These are phyloP conservation scores for Prosopis cineraria DNA, from an alignment of 306 rosid species.

Conservation along the genomic window DNA sequence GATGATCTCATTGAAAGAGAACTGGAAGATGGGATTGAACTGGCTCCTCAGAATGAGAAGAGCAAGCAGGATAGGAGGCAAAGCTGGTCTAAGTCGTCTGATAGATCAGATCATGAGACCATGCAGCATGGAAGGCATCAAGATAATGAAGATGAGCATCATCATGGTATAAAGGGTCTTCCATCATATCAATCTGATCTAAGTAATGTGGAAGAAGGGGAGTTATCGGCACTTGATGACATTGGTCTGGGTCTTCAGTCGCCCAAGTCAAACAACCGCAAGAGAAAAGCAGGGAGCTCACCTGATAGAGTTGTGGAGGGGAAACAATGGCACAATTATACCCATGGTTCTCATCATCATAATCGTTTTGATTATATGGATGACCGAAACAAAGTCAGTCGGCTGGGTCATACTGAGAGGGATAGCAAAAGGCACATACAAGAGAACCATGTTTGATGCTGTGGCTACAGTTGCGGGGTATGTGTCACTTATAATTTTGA, in stretches of 20 bases:
- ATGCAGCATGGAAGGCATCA: constrained; percentile 59
- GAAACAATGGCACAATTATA: constrained; percentile 58
- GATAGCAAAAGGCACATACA: constrained; percentile 69
- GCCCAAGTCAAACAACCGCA: constrained; percentile 66
- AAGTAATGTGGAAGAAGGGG: constrained; percentile 87
- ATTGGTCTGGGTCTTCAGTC: constrained; percentile 50
- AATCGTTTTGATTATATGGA: constrained; percentile 51
- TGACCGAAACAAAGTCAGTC: constrained; percentile 49
- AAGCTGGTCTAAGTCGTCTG: constrained; percentile 72
- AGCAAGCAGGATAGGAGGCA: constrained; percentile 76
- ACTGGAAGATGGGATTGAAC: constrained; percentile 92
- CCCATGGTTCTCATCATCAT: constrained; percentile 51
- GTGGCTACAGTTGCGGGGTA: not conserved
- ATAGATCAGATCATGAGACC: constrained; percentile 58
- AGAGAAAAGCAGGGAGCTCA: constrained; percentile 84
- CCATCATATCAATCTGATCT: constrained; percentile 48
- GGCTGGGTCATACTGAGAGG: constrained; percentile 62
- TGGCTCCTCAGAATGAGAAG: constrained; percentile 75
- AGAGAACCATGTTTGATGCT: constrained; percentile 64
- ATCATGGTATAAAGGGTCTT: constrained; percentile 42
- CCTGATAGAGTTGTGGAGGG: constrained; percentile 54
- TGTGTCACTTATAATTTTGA: constrained; percentile 7
- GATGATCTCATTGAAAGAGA: constrained; percentile 97
- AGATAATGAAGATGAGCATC: constrained; percentile 58
- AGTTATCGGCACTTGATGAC: constrained; percentile 57